These are phyloP conservation scores for Jaltomata sinuosa DNA, from an alignment of 257 asterid genomes.

Conservation along the genomic window DNA sequence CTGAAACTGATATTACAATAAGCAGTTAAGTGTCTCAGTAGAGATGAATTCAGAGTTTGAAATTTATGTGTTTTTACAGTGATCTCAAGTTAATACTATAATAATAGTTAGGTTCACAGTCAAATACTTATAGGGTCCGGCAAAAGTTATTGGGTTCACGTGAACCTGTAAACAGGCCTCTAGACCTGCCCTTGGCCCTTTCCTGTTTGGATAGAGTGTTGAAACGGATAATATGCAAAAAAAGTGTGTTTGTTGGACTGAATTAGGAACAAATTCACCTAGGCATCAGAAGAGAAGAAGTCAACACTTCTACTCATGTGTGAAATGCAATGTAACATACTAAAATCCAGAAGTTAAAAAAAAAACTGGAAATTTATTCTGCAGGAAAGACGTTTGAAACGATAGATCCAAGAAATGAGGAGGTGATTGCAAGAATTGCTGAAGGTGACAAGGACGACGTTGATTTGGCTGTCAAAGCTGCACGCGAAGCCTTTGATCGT, in stretches of 20 bases:
- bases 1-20: not conserved
- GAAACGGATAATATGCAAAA: not conserved
- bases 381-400: slow-evolving; percentile 23
- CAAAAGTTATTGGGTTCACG: not conserved
- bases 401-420: slow-evolving; percentile 27
- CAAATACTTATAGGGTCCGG: not conserved
- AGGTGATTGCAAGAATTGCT: slow-evolving; percentile 21
- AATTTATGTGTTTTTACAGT: not conserved
- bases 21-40: not conserved
- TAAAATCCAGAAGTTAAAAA: not conserved
- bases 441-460: slow-evolving; percentile 27
- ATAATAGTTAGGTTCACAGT: not conserved
- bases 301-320: not conserved
- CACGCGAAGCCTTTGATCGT: slow-evolving; percentile 30
- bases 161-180: not conserved
- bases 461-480: slow-evolving; percentile 26
- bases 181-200: not conserved
- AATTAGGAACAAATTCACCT: not conserved
- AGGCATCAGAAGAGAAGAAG: not conserved
- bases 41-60: not conserved
- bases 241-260: not conserved
- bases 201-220: not conserved
- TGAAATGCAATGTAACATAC: not conserved
- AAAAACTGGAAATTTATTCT: not conserved
- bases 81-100: not conserved